phyloP scores from a whole-genome alignment of 345 rosid species.

The Noccaea bulbosa region DNA sequence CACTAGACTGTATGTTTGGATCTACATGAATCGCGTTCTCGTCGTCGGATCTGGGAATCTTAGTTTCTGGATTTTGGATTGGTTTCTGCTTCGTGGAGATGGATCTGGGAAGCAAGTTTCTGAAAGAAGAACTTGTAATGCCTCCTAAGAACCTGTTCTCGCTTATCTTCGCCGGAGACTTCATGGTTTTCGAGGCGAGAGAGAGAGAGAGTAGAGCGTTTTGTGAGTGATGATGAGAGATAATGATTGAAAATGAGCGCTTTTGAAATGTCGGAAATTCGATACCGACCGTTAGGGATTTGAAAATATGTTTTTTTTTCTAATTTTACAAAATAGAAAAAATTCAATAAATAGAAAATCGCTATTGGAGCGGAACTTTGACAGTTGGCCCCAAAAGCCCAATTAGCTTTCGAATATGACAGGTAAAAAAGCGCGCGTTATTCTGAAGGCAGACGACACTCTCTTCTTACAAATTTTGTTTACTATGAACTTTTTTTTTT shows the following conservation, averaged over 20 bases:
- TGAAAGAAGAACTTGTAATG: constrained; percentile 61
- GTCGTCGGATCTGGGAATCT: constrained; percentile 44
- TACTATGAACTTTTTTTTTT: neutral
- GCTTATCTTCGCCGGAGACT: constrained; percentile 36
- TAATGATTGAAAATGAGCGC: neutral
- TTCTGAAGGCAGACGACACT: neutral
- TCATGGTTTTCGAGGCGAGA: constrained; percentile 24
- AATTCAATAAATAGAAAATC: neutral
- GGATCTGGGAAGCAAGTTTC: constrained; percentile 72
- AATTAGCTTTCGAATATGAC: neutral
- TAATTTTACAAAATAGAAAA: neutral
- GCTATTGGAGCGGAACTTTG: neutral
- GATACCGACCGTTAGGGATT: constrained; percentile 36
- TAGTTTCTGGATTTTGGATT: constrained; percentile 20
- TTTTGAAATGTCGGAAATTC: constrained; percentile 21
- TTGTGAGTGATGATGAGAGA: constrained; percentile 16
- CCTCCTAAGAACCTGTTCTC: constrained; percentile 51
- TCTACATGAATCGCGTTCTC: constrained; percentile 71
- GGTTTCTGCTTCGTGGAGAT: constrained; percentile 55
- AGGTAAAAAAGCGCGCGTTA: neutral
- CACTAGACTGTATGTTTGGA: constrained; percentile 47
- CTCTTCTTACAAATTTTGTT: neutral
- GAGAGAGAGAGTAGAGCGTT: constrained; percentile 19
- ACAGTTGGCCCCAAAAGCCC: constrained; percentile 8
- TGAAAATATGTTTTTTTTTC: neutral